Base-by-base conservation (phyloP, 2,329 filamentous ascomycete genomes). In the Elsinoe australis region DNA sequence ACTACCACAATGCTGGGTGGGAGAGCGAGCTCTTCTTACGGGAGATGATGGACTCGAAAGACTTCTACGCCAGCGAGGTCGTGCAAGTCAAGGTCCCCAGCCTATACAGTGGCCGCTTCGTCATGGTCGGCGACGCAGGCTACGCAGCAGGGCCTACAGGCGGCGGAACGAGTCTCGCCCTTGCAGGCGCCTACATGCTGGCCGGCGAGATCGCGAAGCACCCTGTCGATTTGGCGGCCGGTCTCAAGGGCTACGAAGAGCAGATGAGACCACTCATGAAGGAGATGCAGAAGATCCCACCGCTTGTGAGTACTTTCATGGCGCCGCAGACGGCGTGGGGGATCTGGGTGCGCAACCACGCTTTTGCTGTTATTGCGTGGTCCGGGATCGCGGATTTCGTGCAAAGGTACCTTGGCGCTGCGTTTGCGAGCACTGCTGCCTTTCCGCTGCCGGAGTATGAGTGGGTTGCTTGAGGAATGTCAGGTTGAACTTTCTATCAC, bases 101-200 rank as follows among this genome's bases (percentile, higher is more conserved):
- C 5, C 59, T 66, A 44, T 53, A 52, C 38, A 63, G 60, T 24
- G 61, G 60, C 9, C 56, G 64, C 7, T 61, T 69, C 10, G 66
- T 64, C 3, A 56, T 70, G 7, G 59, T 70, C 34, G 67, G 67
- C 4, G 68, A 71, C 53, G 67, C 68, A 3, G 67, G 61, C 1
- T 64, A 67, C 50, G 60, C 61, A 3, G 47, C 60, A 0, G 61
- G 64, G 1, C 56, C 62, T 2, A 67, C 57, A 0, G 68, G 64
- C 6, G 53, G 59, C 31, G 67, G 66, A 0, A 68, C 66, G 1
- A 65, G 56, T 2, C 54, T 55, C 2, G 60, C 61, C 10, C 52
- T 70, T 1, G 54, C 62, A 3, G 67, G 65, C 0, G 73, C 75
- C 0, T 81, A 80, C 55, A 60, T 78, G 2, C 64, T 82, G 3